Conservation (phyloP, 116 monocot species). For the Posidonia oceanica region DNA sequence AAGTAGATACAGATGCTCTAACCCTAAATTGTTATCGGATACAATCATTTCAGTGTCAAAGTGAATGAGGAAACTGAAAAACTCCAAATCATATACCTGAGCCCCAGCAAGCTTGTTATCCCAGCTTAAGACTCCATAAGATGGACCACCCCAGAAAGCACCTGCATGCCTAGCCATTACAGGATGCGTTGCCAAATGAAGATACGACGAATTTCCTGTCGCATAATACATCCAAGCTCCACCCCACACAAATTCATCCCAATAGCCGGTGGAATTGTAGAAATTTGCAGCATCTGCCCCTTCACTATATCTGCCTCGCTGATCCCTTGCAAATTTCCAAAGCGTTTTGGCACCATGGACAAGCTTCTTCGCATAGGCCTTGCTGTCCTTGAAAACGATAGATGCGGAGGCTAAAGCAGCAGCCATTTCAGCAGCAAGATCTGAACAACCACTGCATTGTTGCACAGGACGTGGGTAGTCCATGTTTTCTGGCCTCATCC, state of each 20-base stretch:
- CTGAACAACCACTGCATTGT: slow-evolving; percentile 69
- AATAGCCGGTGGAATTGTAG: slow-evolving; percentile 83
- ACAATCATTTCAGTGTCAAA: no score
- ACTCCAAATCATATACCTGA: slow-evolving; percentile 35
- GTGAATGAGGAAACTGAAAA: no score
- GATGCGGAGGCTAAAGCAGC: slow-evolving; percentile 77
- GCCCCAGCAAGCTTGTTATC: slow-evolving; percentile 86
- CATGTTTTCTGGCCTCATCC: slow-evolving; percentile 87
- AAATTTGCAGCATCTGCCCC: slow-evolving; percentile 36
- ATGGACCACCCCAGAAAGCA: slow-evolving; percentile 76
- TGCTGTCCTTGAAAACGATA: slow-evolving; percentile 84
- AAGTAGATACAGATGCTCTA: no score
- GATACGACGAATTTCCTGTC: slow-evolving; percentile 62
- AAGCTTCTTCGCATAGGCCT: slow-evolving; percentile 74
- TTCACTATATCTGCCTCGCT: slow-evolving; percentile 55
- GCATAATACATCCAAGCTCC: slow-evolving; percentile 86
- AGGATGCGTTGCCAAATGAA: slow-evolving; percentile 54
- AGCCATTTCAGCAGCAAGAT: slow-evolving; percentile 91
- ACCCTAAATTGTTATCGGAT: no score
- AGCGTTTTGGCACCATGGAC: slow-evolving; percentile 58
- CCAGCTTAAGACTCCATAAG: slow-evolving; percentile 88
- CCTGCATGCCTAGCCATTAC: slow-evolving; percentile 68
- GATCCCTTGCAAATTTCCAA: slow-evolving; percentile 56
- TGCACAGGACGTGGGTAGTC: slow-evolving; percentile 72
- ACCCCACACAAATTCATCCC: slow-evolving; percentile 89